Conservation (phyloP, 208 protist genomes). For the Wallacemonas sp. region DNA sequence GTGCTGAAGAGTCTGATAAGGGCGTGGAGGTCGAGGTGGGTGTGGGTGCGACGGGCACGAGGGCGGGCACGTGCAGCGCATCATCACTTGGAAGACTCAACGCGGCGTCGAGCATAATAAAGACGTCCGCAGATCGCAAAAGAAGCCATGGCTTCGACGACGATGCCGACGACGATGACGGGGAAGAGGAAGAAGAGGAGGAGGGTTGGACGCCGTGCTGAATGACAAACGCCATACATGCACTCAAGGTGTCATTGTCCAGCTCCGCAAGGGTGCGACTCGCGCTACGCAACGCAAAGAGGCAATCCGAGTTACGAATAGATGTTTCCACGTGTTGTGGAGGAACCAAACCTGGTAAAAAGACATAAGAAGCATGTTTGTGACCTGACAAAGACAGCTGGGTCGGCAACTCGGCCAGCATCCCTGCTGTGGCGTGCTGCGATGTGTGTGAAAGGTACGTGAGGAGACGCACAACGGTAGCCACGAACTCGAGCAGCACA, state of each 20-base stretch:
- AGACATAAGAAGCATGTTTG: not conserved
- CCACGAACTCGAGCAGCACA: not conserved
- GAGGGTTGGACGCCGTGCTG: not conserved
- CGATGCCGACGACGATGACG: not conserved
- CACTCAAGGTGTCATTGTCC: conserved; percentile 2
- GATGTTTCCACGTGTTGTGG: not conserved
- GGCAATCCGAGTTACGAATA: conserved; percentile 1
- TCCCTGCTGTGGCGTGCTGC: conserved; percentile 5
- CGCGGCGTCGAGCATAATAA: conserved; percentile 22
- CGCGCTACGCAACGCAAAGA: not conserved
- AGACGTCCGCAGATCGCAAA: conserved; percentile 13
- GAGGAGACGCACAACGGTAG: not conserved
- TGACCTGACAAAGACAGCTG: too few relatives aligned
- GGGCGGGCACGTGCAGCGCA: conserved; percentile 11
- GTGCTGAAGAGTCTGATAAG: not conserved
- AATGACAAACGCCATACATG: not conserved
- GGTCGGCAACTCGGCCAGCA: not conserved
- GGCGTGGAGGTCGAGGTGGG: not conserved
- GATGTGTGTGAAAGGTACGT: not conserved
- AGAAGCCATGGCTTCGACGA: conserved; percentile 11
- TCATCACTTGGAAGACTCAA: conserved; percentile 27
- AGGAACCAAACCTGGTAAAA: conserved; percentile 6
- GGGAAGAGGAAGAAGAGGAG: too few relatives aligned
- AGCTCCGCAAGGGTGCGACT: not conserved
- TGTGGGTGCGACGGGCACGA: not conserved